Evolutionary conservation across 2,329 filamentous ascomycete species (phyloP).

Genomic region (Exserohilum rostratum): DNA sequence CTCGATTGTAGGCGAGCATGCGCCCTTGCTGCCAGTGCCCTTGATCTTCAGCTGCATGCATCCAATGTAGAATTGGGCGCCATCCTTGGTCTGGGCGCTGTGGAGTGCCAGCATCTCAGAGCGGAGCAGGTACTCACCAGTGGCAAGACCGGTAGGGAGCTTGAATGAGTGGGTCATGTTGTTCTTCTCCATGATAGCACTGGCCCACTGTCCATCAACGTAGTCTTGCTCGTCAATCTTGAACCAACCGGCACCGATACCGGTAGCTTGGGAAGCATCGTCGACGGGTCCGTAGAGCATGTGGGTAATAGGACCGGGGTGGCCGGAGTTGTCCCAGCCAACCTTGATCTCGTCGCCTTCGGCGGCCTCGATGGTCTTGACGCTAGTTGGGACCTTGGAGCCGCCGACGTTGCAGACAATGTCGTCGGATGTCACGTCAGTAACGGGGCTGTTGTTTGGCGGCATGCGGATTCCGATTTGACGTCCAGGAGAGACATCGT

Average conservation of each 20-base stretch:
- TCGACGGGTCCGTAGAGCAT: slow-evolving; percentile 56
- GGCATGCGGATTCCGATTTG: slow-evolving; percentile 46
- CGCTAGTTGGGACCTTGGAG: slow-evolving; percentile 35
- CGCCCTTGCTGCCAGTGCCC: slow-evolving; percentile 44
- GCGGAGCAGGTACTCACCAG: slow-evolving; percentile 50
- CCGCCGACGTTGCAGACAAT: slow-evolving; percentile 46
- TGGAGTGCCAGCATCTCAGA: slow-evolving; percentile 57
- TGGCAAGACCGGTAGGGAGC: slow-evolving; percentile 49
- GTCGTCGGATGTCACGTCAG: slow-evolving; percentile 38
- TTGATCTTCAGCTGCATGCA: slow-evolving; percentile 50
- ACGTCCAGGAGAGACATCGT: slow-evolving; percentile 36
- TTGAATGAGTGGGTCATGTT: slow-evolving; percentile 48
- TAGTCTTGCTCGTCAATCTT: slow-evolving; percentile 45
- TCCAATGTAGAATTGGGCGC: slow-evolving; percentile 56
- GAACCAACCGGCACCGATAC: slow-evolving; percentile 44
- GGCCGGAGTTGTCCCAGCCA: slow-evolving; percentile 41
- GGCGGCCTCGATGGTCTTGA: slow-evolving; percentile 34
- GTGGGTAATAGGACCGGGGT: slow-evolving; percentile 46
- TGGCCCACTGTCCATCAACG: slow-evolving; percentile 41
- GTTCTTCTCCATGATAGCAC: slow-evolving; percentile 45
- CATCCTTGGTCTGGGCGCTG: slow-evolving; percentile 42
- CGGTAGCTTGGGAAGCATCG: slow-evolving; percentile 53
- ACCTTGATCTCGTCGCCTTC: slow-evolving; percentile 44
- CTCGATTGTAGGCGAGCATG: slow-evolving; percentile 47
- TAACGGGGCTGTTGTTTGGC: slow-evolving; percentile 41